Evolutionary conservation across 805 yeast genomes (phyloP).

Genomic region (Yarrowia sp.): DNA sequence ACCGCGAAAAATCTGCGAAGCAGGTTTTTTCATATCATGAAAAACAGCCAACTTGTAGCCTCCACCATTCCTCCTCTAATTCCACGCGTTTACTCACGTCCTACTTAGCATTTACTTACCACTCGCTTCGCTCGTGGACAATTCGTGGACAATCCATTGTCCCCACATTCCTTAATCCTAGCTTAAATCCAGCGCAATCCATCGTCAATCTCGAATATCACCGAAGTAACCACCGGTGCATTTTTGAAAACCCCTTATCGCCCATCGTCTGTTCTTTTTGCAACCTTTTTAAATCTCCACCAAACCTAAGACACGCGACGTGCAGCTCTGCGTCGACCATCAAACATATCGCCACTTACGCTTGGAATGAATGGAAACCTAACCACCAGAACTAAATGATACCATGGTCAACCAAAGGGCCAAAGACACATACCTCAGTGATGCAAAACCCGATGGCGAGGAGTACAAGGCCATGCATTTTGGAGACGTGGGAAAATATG

Average conservation of each 20-base stretch:
- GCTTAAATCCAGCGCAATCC: too few relatives aligned
- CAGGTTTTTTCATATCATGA: too few relatives aligned
- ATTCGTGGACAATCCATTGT: too few relatives aligned
- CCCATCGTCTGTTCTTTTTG: not conserved
- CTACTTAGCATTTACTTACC: too few relatives aligned
- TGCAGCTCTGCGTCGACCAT: not conserved
- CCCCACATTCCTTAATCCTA: too few relatives aligned
- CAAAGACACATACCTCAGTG: constrained; percentile 25
- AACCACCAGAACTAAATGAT: not conserved
- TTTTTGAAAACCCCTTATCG: not conserved
- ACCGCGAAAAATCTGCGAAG: too few relatives aligned
- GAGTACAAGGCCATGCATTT: constrained; percentile 49
- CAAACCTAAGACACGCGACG: not conserved
- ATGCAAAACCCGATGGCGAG: constrained; percentile 33
- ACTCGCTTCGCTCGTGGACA: too few relatives aligned
- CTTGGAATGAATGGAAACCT: not conserved
- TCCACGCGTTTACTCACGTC: too few relatives aligned
- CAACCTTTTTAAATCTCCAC: not conserved
- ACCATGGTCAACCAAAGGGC: constrained; percentile 21
- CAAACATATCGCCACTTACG: not conserved
- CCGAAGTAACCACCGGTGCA: too few relatives aligned
- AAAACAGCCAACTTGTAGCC: too few relatives aligned
- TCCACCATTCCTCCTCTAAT: too few relatives aligned
- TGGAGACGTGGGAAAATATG: constrained; percentile 68
- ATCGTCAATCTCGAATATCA: too few relatives aligned